These are phyloP conservation scores for Ustilago sp. DNA, from an alignment of 1,284 basidiomycete genomes.

Conservation along the genomic window DNA sequence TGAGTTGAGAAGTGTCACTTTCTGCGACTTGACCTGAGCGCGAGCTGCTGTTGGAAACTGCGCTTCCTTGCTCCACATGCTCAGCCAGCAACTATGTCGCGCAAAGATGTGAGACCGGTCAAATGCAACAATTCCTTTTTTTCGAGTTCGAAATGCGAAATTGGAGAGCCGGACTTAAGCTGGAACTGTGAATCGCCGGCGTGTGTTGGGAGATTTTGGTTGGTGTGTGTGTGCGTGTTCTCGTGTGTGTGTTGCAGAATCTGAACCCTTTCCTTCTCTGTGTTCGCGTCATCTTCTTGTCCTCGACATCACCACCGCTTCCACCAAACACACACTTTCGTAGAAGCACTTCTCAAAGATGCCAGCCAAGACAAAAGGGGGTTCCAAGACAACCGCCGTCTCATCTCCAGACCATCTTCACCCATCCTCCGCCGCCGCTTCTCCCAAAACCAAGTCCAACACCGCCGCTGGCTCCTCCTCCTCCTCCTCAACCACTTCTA, in stretches of 20 bases:
- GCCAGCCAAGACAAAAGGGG: conserved; percentile 31
- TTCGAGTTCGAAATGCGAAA: neutral
- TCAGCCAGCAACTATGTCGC: neutral
- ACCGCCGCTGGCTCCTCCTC: conserved; percentile 15
- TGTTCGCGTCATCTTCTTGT: neutral
- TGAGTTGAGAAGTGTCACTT: conserved; percentile 16
- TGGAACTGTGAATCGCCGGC: neutral
- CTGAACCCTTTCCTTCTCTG: neutral
- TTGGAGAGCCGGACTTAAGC: neutral
- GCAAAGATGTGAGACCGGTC: neutral
- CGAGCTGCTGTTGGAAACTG: conserved; percentile 7
- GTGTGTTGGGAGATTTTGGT: conserved; percentile 3
- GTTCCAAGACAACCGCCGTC: conserved; percentile 10
- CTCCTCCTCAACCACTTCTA: conserved; percentile 18
- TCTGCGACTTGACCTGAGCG: conserved; percentile 33
- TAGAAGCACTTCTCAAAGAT: neutral
- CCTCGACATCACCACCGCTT: neutral
- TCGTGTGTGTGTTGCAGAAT: conserved; percentile 3
- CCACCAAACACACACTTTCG: neutral
- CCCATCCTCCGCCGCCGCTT: conserved; percentile 22
- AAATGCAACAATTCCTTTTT: neutral
- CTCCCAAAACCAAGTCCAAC: conserved; percentile 10
- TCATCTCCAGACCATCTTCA: conserved; percentile 20
- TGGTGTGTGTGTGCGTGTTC: neutral
- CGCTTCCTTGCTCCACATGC: conserved; percentile 22